These are phyloP conservation scores for Chamaecyparis obtusa DNA, from an alignment of 75 land plant genomes.

Conservation along the genomic window DNA sequence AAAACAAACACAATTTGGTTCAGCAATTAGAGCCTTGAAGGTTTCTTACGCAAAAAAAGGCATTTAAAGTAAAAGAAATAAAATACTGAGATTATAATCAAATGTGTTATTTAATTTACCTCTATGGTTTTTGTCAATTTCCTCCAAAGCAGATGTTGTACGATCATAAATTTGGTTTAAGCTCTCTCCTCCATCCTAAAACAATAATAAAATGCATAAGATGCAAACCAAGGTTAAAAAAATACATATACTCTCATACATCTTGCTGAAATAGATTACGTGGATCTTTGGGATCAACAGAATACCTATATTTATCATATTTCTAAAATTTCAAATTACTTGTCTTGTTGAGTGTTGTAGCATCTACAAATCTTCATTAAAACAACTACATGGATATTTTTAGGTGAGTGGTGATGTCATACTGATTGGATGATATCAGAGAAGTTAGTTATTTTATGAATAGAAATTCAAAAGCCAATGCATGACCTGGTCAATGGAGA, in stretches of 20 bases:
- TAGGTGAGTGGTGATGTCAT: too few relatives aligned
- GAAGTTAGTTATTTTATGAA: too few relatives aligned
- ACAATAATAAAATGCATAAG: not conserved
- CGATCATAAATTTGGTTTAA: conserved; percentile 68
- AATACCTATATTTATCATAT: not conserved
- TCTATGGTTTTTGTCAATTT: conserved; percentile 63
- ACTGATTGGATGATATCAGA: too few relatives aligned
- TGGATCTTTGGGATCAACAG: not conserved
- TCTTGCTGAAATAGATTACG: not conserved
- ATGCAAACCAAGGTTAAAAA: not conserved
- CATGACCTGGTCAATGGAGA: too few relatives aligned
- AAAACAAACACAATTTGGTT: too few relatives aligned
- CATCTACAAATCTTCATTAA: too few relatives aligned
- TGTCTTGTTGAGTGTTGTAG: too few relatives aligned
- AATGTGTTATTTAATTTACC: conserved; percentile 32
- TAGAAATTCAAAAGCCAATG: too few relatives aligned
- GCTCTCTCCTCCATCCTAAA: conserved; percentile 98
- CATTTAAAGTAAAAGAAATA: not conserved
- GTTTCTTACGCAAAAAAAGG: not conserved
- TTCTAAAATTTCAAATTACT: not conserved
- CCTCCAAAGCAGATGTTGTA: conserved; percentile 52
- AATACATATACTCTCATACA: not conserved
- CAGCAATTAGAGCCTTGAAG: not conserved
- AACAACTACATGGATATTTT: too few relatives aligned
- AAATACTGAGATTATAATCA: not conserved